Evolutionary conservation across 192 early-diverging fungal species (phyloP).

Genomic region (Backusella macrospora): DNA sequence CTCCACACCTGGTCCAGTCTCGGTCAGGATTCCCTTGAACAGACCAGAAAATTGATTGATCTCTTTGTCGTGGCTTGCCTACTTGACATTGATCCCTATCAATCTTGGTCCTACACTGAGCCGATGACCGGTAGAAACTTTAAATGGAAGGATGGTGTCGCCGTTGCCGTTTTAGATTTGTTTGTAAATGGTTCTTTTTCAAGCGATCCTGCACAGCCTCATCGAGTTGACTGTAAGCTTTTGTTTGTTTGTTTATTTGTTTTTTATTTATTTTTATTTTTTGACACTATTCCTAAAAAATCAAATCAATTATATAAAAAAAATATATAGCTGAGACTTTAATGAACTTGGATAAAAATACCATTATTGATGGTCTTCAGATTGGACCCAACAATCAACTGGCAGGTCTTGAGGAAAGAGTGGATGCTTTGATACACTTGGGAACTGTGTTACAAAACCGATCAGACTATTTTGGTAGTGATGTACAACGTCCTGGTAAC

Average conservation of each 20-base stretch:
- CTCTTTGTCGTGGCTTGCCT: constrained; percentile 86
- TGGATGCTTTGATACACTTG: constrained; percentile 68
- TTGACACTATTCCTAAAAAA: neutral
- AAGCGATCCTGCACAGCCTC: constrained; percentile 54
- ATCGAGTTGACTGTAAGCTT: constrained; percentile 75
- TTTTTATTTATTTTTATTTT: neutral
- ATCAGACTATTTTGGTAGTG: constrained; percentile 61
- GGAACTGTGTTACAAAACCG: constrained; percentile 59
- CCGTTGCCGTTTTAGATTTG: constrained; percentile 80
- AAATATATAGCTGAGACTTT: constrained; percentile 52
- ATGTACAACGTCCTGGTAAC: constrained; percentile 78
- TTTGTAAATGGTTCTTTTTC: constrained; percentile 83
- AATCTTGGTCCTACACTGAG: constrained; percentile 74
- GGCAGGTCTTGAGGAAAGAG: constrained; percentile 79
- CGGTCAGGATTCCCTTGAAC: constrained; percentile 50
- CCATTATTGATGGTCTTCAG: constrained; percentile 70
- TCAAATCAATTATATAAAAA: neutral
- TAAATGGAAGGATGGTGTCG: constrained; percentile 82
- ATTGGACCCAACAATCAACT: constrained; percentile 75
- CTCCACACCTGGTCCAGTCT: constrained; percentile 49
- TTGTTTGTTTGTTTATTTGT: neutral
- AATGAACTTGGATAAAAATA: constrained; percentile 49
- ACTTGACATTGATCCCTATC: constrained; percentile 86
- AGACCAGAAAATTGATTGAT: constrained; percentile 77
- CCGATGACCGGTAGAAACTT: constrained; percentile 47